phyloP scores from a whole-genome alignment of 495 filamentous ascomycete genomes.

The Annulohypoxylon stygium region DNA sequence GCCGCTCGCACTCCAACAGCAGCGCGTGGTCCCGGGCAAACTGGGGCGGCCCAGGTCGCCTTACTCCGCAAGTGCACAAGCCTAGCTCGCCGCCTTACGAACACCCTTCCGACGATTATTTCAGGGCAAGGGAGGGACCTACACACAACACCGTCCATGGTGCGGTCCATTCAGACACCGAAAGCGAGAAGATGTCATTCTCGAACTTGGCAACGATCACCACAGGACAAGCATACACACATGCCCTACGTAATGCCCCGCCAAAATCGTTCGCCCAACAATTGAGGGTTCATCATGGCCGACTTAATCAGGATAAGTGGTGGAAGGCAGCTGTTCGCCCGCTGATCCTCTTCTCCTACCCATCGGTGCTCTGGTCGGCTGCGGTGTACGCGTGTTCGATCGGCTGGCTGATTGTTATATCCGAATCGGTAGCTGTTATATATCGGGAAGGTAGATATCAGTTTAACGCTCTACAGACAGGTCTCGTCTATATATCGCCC shows the following conservation, averaged over 20 bases:
- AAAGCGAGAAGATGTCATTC: conserved; percentile 53
- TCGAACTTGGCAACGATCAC: conserved; percentile 47
- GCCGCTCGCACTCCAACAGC: conserved; percentile 31
- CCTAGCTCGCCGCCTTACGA: conserved; percentile 54
- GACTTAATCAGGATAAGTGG: conserved; percentile 84
- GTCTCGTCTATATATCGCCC: conserved; percentile 89
- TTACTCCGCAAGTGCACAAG: conserved; percentile 48
- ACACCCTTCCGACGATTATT: conserved; percentile 30
- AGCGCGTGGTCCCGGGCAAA: conserved; percentile 31
- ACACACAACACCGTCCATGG: background rate
- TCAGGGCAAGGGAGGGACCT: conserved; percentile 32
- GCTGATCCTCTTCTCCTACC: conserved; percentile 88
- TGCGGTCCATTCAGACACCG: conserved; percentile 47
- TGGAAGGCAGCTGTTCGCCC: conserved; percentile 79
- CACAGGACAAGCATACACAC: conserved; percentile 67
- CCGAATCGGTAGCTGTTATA: conserved; percentile 84
- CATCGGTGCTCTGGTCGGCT: conserved; percentile 90
- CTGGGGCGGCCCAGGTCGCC: conserved; percentile 38
- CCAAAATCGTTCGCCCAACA: conserved; percentile 77
- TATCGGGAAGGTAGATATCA: conserved; percentile 79
- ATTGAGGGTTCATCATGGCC: conserved; percentile 80
- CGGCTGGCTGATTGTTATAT: conserved; percentile 97
- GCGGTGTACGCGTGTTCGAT: conserved; percentile 88
- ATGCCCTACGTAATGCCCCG: conserved; percentile 67
- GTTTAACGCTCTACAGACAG: conserved; percentile 83